A percentile compares a stretch with the other conserved stretches of the same genome.
Conservation (phyloP, 108 stramenopile genomes). For the Stephanodiscus minutulus region DNA sequence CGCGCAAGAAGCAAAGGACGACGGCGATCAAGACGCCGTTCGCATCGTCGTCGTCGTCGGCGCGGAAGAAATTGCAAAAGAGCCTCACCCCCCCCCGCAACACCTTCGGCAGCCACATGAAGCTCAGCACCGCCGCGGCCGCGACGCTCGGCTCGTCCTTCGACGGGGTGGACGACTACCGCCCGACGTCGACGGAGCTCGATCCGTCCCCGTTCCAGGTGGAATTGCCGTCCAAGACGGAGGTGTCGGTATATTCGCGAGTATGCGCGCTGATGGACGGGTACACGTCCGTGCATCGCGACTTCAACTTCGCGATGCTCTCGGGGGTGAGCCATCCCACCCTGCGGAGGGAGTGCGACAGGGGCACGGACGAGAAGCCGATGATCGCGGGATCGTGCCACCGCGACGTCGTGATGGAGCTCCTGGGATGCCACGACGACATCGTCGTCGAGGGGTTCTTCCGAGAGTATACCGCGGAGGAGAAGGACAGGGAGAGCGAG, state of each 20-base stretch:
- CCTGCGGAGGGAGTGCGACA: slow-evolving; percentile 48
- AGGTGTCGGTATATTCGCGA: slow-evolving; percentile 48
- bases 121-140: neutral
- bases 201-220: slow-evolving; percentile 71
- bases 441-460: slow-evolving; percentile 59
- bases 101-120: slow-evolving; percentile 32
- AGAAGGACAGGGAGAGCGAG: slow-evolving; percentile 25
- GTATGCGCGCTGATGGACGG: slow-evolving; percentile 59
- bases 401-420: slow-evolving; percentile 56
- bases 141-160: slow-evolving; percentile 13
- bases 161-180: slow-evolving; percentile 29
- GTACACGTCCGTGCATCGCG: slow-evolving; percentile 63
- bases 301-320: slow-evolving; percentile 64
- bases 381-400: slow-evolving; percentile 51
- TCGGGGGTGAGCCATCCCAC: slow-evolving; percentile 34
- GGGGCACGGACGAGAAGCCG: slow-evolving; percentile 20
- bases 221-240: slow-evolving; percentile 63
- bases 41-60: neutral
- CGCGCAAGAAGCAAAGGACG: slow-evolving; percentile 6
- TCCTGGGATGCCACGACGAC: slow-evolving; percentile 65
- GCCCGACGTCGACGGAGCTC: slow-evolving; percentile 50
- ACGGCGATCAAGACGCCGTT: slow-evolving; percentile 15
- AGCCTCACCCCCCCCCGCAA: slow-evolving; percentile 40
- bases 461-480: slow-evolving; percentile 35
- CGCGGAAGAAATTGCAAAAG: slow-evolving; percentile 37